These are phyloP conservation scores for Tephrocybe sp. DNA, from an alignment of 768 basidiomycete genomes.

Conservation along the genomic window DNA sequence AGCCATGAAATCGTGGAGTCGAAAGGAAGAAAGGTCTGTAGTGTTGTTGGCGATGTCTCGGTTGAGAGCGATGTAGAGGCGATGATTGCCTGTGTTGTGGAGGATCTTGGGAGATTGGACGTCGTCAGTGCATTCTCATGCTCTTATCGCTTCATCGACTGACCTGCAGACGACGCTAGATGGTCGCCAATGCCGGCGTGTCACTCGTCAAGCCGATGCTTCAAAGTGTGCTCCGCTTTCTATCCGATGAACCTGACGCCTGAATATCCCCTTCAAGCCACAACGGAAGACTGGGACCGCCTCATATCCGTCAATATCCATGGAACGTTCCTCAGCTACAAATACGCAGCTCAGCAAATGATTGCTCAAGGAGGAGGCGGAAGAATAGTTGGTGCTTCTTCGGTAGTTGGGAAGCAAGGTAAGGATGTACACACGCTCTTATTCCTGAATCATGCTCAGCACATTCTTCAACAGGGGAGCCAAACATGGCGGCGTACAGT, in stretches of 20 bases:
- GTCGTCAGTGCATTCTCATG: constrained; percentile 21
- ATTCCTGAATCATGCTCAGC: not conserved
- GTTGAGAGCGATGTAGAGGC: constrained; percentile 25
- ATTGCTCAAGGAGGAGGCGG: constrained; percentile 43
- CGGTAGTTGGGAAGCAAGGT: constrained; percentile 37
- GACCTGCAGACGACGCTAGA: constrained; percentile 16
- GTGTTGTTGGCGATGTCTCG: constrained; percentile 27
- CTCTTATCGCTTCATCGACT: not conserved
- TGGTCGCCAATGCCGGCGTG: constrained; percentile 37
- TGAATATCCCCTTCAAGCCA: constrained; percentile 15
- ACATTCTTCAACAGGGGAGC: constrained; percentile 10
- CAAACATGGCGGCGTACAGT: constrained; percentile 25
- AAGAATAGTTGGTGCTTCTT: constrained; percentile 43
- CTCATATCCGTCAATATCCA: constrained; percentile 33
- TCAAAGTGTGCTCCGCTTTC: not conserved
- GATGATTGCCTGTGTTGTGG: constrained; percentile 25
- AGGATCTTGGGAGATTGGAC: constrained; percentile 27
- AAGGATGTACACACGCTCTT: not conserved
- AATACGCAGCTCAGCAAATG: constrained; percentile 42
- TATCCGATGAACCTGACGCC: not conserved
- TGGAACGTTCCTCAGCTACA: constrained; percentile 41
- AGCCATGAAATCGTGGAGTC: constrained; percentile 22
- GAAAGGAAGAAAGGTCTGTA: constrained; percentile 18
- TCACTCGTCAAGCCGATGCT: not conserved
- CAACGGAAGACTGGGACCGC: constrained; percentile 30